Evolutionary conservation across 352 stramenopile genomes (phyloP).

Genomic region (Globisporangium megalacanthum): DNA sequence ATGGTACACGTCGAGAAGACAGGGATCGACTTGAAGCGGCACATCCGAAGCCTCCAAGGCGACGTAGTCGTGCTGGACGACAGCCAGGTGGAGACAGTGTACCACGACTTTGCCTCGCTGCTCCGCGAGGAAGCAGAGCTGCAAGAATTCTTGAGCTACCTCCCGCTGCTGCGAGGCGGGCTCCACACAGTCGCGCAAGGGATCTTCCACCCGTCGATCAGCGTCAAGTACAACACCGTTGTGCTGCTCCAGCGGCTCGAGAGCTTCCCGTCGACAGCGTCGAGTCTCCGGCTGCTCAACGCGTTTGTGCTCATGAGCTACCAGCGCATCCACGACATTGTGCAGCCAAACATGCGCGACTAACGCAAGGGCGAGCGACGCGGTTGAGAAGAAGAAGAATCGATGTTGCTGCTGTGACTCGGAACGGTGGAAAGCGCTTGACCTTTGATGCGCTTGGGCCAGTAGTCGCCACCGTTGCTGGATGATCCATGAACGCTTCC

Average conservation of each 20-base stretch:
- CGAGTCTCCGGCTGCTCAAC: conserved; percentile 67
- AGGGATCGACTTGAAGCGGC: conserved; percentile 71
- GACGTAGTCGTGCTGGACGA: conserved; percentile 76
- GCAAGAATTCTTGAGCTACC: conserved; percentile 80
- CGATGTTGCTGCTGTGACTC: conserved; percentile 10
- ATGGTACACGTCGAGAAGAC: conserved; percentile 67
- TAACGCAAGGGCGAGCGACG: neutral
- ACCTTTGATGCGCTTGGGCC: conserved; percentile 5
- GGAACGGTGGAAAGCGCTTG: conserved; percentile 37
- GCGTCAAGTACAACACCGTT: conserved; percentile 87
- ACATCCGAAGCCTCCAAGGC: conserved; percentile 73
- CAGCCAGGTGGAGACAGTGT: conserved; percentile 73
- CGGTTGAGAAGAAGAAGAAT: neutral
- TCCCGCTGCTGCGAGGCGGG: conserved; percentile 69
- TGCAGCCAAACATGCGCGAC: conserved; percentile 46
- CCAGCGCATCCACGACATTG: conserved; percentile 74
- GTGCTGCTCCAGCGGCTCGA: conserved; percentile 83
- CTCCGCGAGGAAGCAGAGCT: conserved; percentile 73
- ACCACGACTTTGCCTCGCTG: conserved; percentile 71
- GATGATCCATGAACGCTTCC: conserved; percentile 27
- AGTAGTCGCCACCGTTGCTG: conserved; percentile 1
- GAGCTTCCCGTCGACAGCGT: conserved; percentile 63
- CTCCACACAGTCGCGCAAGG: conserved; percentile 80
- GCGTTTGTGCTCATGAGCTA: conserved; percentile 83
- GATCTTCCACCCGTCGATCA: conserved; percentile 83